Base-by-base conservation (phyloP, 2,329 filamentous ascomycete genomes). In the Neofusicoccum sp. region DNA sequence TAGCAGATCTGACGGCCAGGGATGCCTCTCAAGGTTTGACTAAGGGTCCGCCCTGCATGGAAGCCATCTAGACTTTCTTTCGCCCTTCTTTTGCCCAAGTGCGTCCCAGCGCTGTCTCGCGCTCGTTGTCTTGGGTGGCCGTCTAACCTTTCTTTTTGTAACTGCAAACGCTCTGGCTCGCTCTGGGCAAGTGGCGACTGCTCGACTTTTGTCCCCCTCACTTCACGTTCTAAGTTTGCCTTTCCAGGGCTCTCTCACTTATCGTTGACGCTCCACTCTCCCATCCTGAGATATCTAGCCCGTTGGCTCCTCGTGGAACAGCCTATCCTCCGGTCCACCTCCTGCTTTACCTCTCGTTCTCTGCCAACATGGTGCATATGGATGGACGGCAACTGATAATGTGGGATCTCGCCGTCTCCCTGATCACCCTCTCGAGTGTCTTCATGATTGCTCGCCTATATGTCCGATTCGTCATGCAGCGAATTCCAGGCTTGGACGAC, bases 401-500 rank as follows among this genome's bases (percentile, higher is more conserved):
- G 45, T 58, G 64, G 36, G 58, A 64, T 34, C 64, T 71, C 22
- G 69, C 71, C 56, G 56, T 65, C 8, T 47, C 56, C 9, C 66
- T 76, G 2, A 74, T 76, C 39, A 66, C 63, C 45, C 62, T 76
- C 28, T 73, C 75, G 39, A 71, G 68, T 2, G 9, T 74, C 9
- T 64, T 75, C 34, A 66, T 71, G 36, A 61, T 62, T 3, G 47
- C 67, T n/a, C 67, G 74, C 6, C 59, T 75, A 16, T 73, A 72
- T 61, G 71, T 71, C 5, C 63, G 75, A 22, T 62, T 67, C 36
- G 66, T 68, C 62, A 71, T 76, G 66, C 72, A 70, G 14, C 76
- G 73, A 56, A 66, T 66, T 6, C 65, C 69, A 6, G 73, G 73
- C 1, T 48, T 70, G 28, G 74, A 77, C 64, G 75, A 77, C 68